Evolutionary conservation across 2,329 filamentous ascomycete genomes (phyloP).

Genomic region (Rosellinia necatrix): DNA sequence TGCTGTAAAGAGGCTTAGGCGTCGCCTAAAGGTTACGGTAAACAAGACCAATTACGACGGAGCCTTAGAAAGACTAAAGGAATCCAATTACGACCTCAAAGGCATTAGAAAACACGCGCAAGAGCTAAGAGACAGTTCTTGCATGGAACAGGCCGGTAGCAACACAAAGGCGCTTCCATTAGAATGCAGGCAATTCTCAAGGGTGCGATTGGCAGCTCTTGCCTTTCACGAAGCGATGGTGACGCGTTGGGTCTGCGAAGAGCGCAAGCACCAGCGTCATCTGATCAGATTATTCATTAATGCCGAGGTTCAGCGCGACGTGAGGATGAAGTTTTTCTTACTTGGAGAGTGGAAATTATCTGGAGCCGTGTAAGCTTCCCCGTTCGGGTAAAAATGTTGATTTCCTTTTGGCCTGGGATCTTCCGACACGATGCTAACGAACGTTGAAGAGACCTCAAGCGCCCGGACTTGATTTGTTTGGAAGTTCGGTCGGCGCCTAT

Average conservation of each 20-base stretch:
- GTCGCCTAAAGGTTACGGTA: conserved; percentile 4
- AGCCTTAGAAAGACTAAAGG: background rate
- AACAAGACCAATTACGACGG: conserved; percentile 3
- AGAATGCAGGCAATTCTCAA: conserved; percentile 3
- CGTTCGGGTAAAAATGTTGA: no score
- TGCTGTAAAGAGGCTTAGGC: conserved; percentile 5
- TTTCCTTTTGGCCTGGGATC: background rate
- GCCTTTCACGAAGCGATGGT: conserved; percentile 2
- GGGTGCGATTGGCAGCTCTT: conserved; percentile 4
- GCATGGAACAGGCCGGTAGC: background rate
- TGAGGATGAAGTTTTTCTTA: background rate
- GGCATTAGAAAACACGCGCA: conserved; percentile 3
- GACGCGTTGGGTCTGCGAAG: background rate
- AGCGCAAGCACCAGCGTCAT: background rate
- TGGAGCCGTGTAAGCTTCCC: background rate
- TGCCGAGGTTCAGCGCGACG: background rate
- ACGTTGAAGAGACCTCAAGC: background rate
- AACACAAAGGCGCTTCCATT: background rate
- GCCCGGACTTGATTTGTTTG: background rate
- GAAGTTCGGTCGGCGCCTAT: background rate
- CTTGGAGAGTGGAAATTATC: background rate
- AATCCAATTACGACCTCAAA: conserved; percentile 8
- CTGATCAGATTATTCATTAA: background rate
- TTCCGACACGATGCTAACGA: background rate
- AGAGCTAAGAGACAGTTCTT: background rate